Evolutionary conservation across 192 early-diverging fungal genomes (phyloP).

Genomic region (Diversispora epigaea): DNA sequence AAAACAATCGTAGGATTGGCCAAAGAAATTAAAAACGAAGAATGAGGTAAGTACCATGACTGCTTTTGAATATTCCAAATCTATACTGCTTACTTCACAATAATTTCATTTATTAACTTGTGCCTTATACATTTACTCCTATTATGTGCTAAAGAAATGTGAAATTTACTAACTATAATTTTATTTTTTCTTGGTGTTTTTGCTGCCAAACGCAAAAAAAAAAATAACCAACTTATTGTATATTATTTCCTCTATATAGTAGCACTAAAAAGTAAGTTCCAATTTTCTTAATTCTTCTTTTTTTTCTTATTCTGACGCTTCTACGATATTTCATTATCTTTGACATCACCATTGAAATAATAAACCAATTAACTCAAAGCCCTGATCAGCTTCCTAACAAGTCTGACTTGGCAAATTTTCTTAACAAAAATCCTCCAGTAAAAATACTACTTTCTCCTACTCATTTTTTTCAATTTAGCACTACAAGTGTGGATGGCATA

Average conservation of each 20-base stretch:
- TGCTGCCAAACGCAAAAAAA: not conserved
- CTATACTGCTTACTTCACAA: slow-evolving; percentile 2
- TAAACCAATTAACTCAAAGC: not conserved
- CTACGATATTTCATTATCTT: not conserved
- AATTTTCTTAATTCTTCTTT: not conserved
- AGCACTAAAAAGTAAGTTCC: not conserved
- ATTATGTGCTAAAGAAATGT: not conserved
- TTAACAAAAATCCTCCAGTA: not conserved
- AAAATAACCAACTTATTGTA: not conserved
- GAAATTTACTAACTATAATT: not conserved
- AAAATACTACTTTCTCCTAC: slow-evolving; percentile 20
- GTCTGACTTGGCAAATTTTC: not conserved
- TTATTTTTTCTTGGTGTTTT: not conserved
- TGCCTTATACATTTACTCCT: not conserved
- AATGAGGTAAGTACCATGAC: not conserved
- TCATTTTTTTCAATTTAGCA: slow-evolving; percentile 7
- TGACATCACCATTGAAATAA: not conserved
- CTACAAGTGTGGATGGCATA: not conserved
- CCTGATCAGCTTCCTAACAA: slow-evolving; percentile 1
- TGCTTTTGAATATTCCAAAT: not conserved
- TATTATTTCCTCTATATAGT: not conserved
- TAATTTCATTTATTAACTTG: too few species aligned
- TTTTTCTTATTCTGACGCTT: not conserved
- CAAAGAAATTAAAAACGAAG: not conserved
- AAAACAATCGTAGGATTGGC: not conserved